These are phyloP conservation scores for Termitomyces bulborhizus DNA, from an alignment of 768 basidiomycete genomes.

Conservation along the genomic window DNA sequence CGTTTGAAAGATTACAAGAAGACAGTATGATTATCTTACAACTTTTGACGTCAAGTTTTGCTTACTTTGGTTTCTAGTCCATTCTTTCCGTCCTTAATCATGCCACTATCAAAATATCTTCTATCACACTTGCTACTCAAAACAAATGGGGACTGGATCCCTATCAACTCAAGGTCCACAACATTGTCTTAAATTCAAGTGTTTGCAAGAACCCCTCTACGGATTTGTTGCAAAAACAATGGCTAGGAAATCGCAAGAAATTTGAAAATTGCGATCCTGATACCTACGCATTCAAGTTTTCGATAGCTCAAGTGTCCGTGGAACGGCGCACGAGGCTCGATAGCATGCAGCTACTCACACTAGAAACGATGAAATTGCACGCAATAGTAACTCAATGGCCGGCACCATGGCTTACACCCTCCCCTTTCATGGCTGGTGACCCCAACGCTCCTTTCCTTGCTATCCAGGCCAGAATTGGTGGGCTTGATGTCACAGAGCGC, in stretches of 20 bases:
- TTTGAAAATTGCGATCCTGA: constrained; percentile 36
- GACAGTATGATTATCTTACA: constrained; percentile 25
- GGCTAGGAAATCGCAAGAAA: constrained; percentile 40
- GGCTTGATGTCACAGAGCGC: constrained; percentile 46
- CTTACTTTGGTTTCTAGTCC: constrained; percentile 26
- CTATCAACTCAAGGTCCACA: constrained; percentile 38
- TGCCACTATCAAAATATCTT: constrained; percentile 37
- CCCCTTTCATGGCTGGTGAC: constrained; percentile 48
- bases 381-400: constrained; percentile 57
- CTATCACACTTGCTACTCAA: constrained; percentile 38
- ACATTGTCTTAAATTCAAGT: constrained; percentile 32
- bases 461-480: constrained; percentile 35
- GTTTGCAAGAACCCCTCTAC: constrained; percentile 38
- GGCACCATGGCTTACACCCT: constrained; percentile 41
- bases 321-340: constrained; percentile 33
- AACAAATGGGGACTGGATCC: constrained; percentile 25
- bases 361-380: constrained; percentile 34
- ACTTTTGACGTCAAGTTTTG: background rate
- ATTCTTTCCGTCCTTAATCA: constrained; percentile 38
- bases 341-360: constrained; percentile 33
- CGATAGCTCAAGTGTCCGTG: constrained; percentile 35
- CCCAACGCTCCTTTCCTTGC: constrained; percentile 53
- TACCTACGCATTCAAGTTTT: constrained; percentile 40
- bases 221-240: constrained; percentile 40
- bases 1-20: constrained; percentile 34